Evolutionary conservation across 192 early-diverging fungal genomes (phyloP).

Genomic region (Nowakowskiella sp.): DNA sequence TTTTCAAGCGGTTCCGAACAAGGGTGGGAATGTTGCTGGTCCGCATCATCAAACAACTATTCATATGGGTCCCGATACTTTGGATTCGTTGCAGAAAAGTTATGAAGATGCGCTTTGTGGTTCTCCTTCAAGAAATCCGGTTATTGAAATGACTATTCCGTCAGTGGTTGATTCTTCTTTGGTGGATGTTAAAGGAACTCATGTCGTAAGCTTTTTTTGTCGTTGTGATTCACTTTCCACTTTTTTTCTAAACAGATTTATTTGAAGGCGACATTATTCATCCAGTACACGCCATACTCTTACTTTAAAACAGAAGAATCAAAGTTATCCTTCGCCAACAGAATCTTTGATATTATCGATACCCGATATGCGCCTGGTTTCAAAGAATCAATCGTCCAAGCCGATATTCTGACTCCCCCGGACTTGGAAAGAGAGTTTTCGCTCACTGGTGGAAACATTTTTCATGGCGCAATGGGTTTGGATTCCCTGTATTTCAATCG

Average conservation of each 20-base stretch:
- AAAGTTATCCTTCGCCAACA: neutral
- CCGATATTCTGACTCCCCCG: neutral
- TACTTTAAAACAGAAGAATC: neutral
- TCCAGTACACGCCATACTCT: neutral
- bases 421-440: neutral
- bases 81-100: neutral
- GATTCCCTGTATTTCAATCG: neutral
- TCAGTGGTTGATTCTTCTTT: neutral
- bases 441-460: neutral
- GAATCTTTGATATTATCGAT: neutral
- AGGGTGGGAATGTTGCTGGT: neutral
- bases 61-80: neutral
- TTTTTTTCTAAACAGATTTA: too few relatives aligned
- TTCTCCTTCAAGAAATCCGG: neutral
- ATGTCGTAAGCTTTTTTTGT: too few relatives aligned
- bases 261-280: neutral
- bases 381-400: neutral
- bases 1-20: neutral
- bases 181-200: neutral
- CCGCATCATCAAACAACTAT: neutral
- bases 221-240: too few relatives aligned
- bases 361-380: neutral
- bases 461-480: neutral
- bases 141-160: neutral
- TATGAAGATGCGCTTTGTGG: neutral